Evolutionary conservation across 352 stramenopile species (phyloP).

Genomic region (Globisporangium radiosum): DNA sequence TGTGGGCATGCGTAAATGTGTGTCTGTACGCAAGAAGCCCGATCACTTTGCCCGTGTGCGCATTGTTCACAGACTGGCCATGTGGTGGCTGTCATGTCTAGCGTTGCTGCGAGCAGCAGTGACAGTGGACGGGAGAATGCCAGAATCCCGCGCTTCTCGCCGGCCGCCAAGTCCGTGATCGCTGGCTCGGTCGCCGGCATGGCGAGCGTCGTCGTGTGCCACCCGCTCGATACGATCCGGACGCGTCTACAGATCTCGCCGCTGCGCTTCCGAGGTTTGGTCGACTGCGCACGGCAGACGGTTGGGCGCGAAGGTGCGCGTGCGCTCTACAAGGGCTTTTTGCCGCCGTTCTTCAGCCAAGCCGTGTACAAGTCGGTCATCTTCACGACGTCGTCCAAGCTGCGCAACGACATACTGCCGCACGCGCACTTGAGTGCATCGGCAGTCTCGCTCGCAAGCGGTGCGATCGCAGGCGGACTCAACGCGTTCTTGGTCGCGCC

Average conservation of each 20-base stretch:
- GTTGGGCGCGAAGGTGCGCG: constrained; percentile 49
- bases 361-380: constrained; percentile 87
- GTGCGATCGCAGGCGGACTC: constrained; percentile 53
- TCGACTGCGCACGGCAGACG: constrained; percentile 57
- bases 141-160: constrained; percentile 21
- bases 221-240: constrained; percentile 83
- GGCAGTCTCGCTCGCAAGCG: constrained; percentile 37
- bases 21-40: too few species aligned
- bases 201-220: constrained; percentile 74
- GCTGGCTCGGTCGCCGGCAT: constrained; percentile 79
- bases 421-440: constrained; percentile 28
- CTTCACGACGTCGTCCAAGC: constrained; percentile 63
- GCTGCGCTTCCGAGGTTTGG: constrained; percentile 48
- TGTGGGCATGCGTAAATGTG: too few species aligned
- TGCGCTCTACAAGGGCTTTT: constrained; percentile 80
- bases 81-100: too few species aligned
- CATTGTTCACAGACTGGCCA: too few species aligned
- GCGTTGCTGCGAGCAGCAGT: too few species aligned
- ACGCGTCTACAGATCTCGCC: constrained; percentile 79
- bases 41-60: too few species aligned
- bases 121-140: too few species aligned
- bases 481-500: constrained; percentile 72
- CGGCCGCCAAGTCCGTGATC: constrained; percentile 59
- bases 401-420: constrained; percentile 52
- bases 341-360: constrained; percentile 83